A percentile compares a stretch with the other conserved stretches of the same genome.
These are phyloP conservation scores for Xylaria digitata DNA, from an alignment of 2,329 filamentous ascomycete genomes.

Conservation along the genomic window DNA sequence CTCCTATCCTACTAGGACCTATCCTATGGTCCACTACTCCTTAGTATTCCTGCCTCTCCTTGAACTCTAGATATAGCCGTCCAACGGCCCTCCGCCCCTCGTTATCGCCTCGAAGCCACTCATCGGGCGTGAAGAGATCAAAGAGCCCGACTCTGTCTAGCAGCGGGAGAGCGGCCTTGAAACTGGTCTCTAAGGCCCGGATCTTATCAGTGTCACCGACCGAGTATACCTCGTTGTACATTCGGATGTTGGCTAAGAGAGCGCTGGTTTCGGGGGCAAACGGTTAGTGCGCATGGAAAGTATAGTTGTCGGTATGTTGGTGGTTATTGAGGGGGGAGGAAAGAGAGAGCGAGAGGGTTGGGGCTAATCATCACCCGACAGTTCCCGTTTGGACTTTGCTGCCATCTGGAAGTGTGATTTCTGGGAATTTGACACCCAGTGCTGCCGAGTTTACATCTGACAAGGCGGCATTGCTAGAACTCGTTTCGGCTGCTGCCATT, in stretches of 20 bases:
- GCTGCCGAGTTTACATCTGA: constrained; percentile 46
- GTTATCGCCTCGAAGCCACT: constrained; percentile 45
- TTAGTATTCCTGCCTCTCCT: constrained; percentile 25
- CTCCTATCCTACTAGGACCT: not conserved
- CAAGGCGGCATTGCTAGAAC: constrained; percentile 28
- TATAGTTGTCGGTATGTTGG: not conserved
- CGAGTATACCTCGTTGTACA: constrained; percentile 44
- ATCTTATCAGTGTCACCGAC: constrained; percentile 38
- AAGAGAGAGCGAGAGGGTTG: no score
- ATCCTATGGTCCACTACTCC: not conserved
- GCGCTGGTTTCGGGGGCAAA: constrained; percentile 33
- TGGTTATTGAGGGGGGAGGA: no score
- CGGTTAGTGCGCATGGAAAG: constrained; percentile 4
- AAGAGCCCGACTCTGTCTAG: constrained; percentile 46
- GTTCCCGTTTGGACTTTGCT: constrained; percentile 48
- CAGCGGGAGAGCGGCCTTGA: constrained; percentile 42
- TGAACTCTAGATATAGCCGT: constrained; percentile 42
- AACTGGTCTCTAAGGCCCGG: constrained; percentile 38
- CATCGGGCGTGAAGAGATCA: constrained; percentile 45
- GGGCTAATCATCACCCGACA: constrained; percentile 40
- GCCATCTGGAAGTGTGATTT: constrained; percentile 46
- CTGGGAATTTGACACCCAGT: constrained; percentile 44
- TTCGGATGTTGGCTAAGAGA: constrained; percentile 45
- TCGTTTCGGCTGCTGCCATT: constrained; percentile 29
- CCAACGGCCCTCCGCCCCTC: constrained; percentile 44